phyloP scores from a whole-genome alignment of 257 asterid species.

The Solanum chiquidenum region DNA sequence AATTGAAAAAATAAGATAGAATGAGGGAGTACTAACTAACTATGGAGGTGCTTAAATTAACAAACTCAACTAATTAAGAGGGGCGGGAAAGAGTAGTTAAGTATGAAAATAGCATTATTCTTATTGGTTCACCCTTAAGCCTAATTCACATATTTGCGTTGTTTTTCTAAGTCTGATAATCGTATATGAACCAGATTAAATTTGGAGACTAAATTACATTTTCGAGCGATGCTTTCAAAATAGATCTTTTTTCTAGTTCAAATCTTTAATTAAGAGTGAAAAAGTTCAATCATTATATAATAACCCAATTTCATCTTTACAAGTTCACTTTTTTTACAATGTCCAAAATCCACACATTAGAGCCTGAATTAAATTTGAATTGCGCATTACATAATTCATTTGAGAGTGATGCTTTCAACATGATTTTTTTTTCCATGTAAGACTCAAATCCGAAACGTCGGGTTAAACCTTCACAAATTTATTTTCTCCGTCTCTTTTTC shows the following conservation, averaged over 20 bases:
- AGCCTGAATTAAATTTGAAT: no score
- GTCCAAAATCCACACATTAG: no score
- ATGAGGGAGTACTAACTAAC: background rate
- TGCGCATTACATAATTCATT: fast-evolving
- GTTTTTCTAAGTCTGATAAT: background rate
- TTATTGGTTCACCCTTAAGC: background rate
- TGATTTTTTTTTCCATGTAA: no score
- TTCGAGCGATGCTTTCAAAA: no score
- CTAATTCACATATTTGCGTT: background rate
- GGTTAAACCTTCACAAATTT: background rate
- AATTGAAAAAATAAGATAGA: no score
- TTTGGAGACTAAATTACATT: no score
- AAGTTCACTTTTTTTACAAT: background rate
- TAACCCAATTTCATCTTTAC: background rate
- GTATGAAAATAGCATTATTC: background rate
- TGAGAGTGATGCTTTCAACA: no score
- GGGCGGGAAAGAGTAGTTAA: background rate
- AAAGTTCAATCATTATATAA: no score
- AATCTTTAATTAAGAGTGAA: no score
- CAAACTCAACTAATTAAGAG: background rate
- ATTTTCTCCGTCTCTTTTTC: background rate
- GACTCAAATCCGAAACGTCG: no score
- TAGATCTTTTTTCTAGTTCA: background rate
- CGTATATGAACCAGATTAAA: no score
- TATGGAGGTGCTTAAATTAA: background rate